A percentile compares a stretch with the other conserved stretches of the same genome.
Evolutionary conservation across 106 monocot genomes (phyloP).

Genomic region (Triglochin maritima): DNA sequence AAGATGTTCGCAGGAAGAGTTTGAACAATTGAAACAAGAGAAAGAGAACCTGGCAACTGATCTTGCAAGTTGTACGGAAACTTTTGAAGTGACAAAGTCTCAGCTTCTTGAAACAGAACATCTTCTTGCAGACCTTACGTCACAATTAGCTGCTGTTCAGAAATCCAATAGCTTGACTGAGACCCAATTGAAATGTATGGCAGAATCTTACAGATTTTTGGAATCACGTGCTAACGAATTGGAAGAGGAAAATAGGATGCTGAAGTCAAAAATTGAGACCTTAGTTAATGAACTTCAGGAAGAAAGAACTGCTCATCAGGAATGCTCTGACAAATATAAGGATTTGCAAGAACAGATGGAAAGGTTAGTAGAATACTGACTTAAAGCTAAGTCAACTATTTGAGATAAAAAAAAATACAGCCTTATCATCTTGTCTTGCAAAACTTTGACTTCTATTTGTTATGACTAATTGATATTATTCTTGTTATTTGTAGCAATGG

Average conservation of each 20-base stretch:
- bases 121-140: constrained; percentile 31
- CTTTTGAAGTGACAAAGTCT: constrained; percentile 34
- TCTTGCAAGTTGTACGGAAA: constrained; percentile 48
- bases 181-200: constrained; percentile 96
- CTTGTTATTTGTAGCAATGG: constrained; percentile 23
- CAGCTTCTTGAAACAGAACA: constrained; percentile 43
- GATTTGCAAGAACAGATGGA: constrained; percentile 67
- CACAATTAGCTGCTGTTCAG: constrained; percentile 45
- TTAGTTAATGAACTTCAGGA: constrained; percentile 50
- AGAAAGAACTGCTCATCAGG: constrained; percentile 60
- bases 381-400: neutral
- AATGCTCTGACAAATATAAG: constrained; percentile 44
- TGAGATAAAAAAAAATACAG: neutral
- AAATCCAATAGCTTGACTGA: constrained; percentile 78
- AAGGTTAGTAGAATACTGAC: constrained; percentile 36
- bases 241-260: constrained; percentile 43
- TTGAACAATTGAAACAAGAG: constrained; percentile 59
- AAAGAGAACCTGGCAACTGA: constrained; percentile 46
- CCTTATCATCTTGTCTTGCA: neutral
- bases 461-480: constrained; percentile 1
- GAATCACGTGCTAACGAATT: constrained; percentile 47
- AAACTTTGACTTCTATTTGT: neutral
- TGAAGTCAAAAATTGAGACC: constrained; percentile 35
- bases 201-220: constrained; percentile 75
- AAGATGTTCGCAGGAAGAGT: constrained; percentile 36